Base-by-base conservation (phyloP, 495 filamentous ascomycete species). In the Aspergillus olivimuriae region DNA sequence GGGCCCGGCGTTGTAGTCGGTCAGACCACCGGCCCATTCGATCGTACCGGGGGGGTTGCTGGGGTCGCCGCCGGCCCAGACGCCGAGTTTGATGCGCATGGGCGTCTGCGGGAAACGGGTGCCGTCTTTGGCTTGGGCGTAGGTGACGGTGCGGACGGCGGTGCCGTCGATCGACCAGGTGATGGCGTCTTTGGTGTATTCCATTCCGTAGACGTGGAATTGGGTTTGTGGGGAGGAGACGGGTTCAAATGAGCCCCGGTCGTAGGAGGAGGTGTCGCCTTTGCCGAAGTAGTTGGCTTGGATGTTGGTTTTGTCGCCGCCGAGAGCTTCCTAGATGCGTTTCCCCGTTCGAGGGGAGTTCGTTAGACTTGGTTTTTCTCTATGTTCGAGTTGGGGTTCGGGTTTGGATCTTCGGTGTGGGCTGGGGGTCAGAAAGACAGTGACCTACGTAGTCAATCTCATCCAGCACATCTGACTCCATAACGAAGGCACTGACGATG, bases 231-330 rank as follows among this genome's bases (percentile, higher is more conserved):
- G 82, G 50, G 75, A 75, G 10, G 65, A 66, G 28, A 84, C 72
- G 2, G 56, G 48, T 45, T 76, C 68, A 51, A 73, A 75, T 21
- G 66, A 69, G 18, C 76, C 86, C 40, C 89, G 87, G 66, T 94
- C 80, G 61, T 89, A 94, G 14, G 74, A 74, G 21, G 71, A 63
- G 3, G 86, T 88, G 46, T 87, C 78, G 16, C 89, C 92, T 68
- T 95, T 94, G 59, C 87, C 86, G 56, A 95, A 98, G 69, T 92
- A 98, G 65, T 96, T 95, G 50, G 82, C 87, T 68, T 95, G 83
- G 15, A 94, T 81, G 39, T 81, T 57, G 45, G 51, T 69, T 36
- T 44, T 34, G 32, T 18, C 52, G 31, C 68, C 62, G 53, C 49
- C 47, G 30, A 56, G 28, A 47, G 49, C 46, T 46, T 56, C 53